Evolutionary conservation across 192 early-diverging fungal species (phyloP).

Genomic region (Gaertneriomyces sp.): DNA sequence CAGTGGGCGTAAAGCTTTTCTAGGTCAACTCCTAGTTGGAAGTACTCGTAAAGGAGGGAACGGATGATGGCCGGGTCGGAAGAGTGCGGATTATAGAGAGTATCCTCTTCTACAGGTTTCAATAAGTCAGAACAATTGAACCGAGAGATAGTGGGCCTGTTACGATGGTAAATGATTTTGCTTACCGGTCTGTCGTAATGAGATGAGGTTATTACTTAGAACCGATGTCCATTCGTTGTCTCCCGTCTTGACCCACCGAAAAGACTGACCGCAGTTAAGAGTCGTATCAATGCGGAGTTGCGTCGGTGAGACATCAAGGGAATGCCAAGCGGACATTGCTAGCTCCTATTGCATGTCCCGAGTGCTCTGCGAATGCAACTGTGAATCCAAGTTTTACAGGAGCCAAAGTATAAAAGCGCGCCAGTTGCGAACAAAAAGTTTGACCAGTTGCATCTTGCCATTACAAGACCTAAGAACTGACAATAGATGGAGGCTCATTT

Average conservation of each 20-base stretch:
- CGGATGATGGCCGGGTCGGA: slow-evolving; percentile 16
- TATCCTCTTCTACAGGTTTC: slow-evolving; percentile 18
- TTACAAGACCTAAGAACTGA: too few species aligned
- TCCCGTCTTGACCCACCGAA: slow-evolving; percentile 77
- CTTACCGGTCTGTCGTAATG: slow-evolving; percentile 61
- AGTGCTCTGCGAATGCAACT: too few species aligned
- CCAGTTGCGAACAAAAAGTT: too few species aligned
- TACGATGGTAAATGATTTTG: slow-evolving; percentile 6
- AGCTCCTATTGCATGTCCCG: too few species aligned
- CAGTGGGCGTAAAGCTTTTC: slow-evolving; percentile 52
- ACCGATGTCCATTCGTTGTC: slow-evolving; percentile 59
- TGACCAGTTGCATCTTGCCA: too few species aligned
- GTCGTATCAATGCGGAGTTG: slow-evolving; percentile 78
- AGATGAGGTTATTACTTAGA: slow-evolving; percentile 54
- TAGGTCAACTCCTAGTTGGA: slow-evolving; percentile 73
- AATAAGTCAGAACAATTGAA: neutral
- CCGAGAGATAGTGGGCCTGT: slow-evolving; percentile 32
- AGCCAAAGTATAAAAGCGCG: too few species aligned
- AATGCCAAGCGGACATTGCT: slow-evolving; percentile 2
- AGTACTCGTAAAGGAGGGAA: slow-evolving; percentile 70
- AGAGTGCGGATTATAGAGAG: slow-evolving; percentile 24
- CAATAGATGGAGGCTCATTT: slow-evolving; percentile 22
- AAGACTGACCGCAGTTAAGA: slow-evolving; percentile 84
- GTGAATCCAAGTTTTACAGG: too few species aligned
- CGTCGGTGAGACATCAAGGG: slow-evolving; percentile 14